Conservation (phyloP, 2,329 filamentous ascomycete species). For the Endothia cerciana region DNA sequence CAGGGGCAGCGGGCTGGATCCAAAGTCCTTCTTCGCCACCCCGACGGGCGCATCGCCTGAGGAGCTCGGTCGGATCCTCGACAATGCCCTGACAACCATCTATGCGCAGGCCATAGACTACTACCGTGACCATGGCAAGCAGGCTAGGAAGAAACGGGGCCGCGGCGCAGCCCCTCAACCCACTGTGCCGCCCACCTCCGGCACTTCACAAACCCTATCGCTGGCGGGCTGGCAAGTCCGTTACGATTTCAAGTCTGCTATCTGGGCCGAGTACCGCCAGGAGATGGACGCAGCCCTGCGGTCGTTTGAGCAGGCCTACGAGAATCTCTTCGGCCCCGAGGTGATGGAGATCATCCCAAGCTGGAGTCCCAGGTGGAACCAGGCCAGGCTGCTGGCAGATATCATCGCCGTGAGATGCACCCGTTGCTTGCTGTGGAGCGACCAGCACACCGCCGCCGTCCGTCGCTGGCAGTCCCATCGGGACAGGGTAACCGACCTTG, state of each 20-base stretch:
- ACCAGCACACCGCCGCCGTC: slow-evolving; percentile 77
- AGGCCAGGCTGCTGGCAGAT: slow-evolving; percentile 87
- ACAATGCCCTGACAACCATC: slow-evolving; percentile 72
- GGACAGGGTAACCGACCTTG: slow-evolving; percentile 72
- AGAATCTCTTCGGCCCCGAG: slow-evolving; percentile 78
- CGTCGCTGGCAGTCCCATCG: slow-evolving; percentile 81
- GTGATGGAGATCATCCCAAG: slow-evolving; percentile 86
- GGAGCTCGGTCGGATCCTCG: slow-evolving; percentile 75
- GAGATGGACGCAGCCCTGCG: slow-evolving; percentile 87
- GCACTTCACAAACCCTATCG: slow-evolving; percentile 84
- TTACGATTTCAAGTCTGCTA: slow-evolving; percentile 90
- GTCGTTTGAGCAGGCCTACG: slow-evolving; percentile 86
- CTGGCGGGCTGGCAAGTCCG: slow-evolving; percentile 88
- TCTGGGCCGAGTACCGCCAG: slow-evolving; percentile 90
- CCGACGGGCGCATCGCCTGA: slow-evolving; percentile 71
- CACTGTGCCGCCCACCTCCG: slow-evolving; percentile 78
- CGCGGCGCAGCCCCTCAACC: slow-evolving; percentile 78
- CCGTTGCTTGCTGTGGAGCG: slow-evolving; percentile 80
- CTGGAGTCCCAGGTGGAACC: slow-evolving; percentile 90
- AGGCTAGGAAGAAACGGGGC: slow-evolving; percentile 84
- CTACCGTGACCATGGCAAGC: slow-evolving; percentile 92
- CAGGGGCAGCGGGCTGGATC: slow-evolving; percentile 76
- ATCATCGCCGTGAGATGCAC: slow-evolving; percentile 78
- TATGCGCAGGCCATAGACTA: slow-evolving; percentile 83
- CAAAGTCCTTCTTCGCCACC: slow-evolving; percentile 84